These are phyloP conservation scores for Aspergillus affinis DNA, from an alignment of 495 filamentous ascomycete species.

Conservation along the genomic window DNA sequence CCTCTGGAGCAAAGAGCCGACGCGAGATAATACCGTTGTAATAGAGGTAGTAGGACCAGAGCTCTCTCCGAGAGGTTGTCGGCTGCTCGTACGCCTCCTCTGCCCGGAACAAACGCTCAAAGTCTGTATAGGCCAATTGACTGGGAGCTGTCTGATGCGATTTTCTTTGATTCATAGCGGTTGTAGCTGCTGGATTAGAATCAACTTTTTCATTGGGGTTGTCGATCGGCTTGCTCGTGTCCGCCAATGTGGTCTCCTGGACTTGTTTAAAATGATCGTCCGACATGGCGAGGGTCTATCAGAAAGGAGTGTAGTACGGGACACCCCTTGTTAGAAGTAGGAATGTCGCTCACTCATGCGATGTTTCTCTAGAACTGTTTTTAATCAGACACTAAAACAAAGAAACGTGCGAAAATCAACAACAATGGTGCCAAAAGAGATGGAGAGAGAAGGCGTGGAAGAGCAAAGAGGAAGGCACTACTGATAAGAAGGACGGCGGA, in stretches of 20 bases:
- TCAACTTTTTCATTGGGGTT: background rate
- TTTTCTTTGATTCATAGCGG: background rate
- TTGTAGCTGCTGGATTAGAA: background rate
- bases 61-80: conserved; percentile 45
- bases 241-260: background rate
- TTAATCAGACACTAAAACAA: background rate
- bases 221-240: background rate
- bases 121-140: conserved; percentile 16
- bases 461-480: too few relatives aligned
- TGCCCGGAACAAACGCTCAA: conserved; percentile 41
- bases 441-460: too few relatives aligned
- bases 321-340: background rate
- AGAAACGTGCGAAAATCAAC: background rate
- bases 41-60: conserved; percentile 53
- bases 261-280: background rate
- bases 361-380: background rate
- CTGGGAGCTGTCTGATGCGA: background rate
- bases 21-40: conserved; percentile 35
- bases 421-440: background rate
- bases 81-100: conserved; percentile 43
- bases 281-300: background rate
- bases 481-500: too few relatives aligned
- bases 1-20: background rate
- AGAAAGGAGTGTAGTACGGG: background rate
- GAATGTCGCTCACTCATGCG: background rate